Evolutionary conservation across 768 basidiomycete genomes (phyloP).

Genomic region (Podaxis sp.): DNA sequence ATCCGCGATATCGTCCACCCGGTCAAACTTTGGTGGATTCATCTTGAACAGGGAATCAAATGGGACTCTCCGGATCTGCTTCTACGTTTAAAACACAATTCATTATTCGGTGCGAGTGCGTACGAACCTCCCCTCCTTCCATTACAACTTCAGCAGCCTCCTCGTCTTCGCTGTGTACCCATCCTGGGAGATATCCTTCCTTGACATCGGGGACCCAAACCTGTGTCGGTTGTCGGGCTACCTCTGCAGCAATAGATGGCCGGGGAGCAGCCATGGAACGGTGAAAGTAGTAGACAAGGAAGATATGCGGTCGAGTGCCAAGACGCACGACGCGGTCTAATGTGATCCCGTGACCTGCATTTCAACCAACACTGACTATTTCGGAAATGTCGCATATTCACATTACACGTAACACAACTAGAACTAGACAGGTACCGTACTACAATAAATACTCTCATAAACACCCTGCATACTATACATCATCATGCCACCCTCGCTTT

Average conservation of each 20-base stretch:
- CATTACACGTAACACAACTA: neutral
- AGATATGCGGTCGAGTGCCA: neutral
- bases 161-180: slow-evolving; percentile 86
- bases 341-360: slow-evolving; percentile 15
- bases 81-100: neutral
- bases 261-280: slow-evolving; percentile 45
- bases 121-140: slow-evolving; percentile 77
- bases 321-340: slow-evolving; percentile 9
- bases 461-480: neutral
- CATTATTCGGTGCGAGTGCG: slow-evolving; percentile 8
- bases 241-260: slow-evolving; percentile 59
- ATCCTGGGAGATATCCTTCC: slow-evolving; percentile 93
- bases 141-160: slow-evolving; percentile 82
- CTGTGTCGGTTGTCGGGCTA: slow-evolving; percentile 81
- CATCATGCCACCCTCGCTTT: neutral
- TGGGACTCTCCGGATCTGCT: slow-evolving; percentile 49
- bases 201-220: slow-evolving; percentile 95
- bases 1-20: slow-evolving; percentile 97
- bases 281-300: neutral
- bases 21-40: slow-evolving; percentile 98
- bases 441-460: slow-evolving; percentile 1
- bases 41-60: slow-evolving; percentile 88
- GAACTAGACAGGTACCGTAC: neutral
- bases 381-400: slow-evolving; percentile 8
- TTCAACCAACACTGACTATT: slow-evolving; percentile 15